phyloP scores from a whole-genome alignment of 208 protist genomes.

The Wallacemonas sp. region DNA sequence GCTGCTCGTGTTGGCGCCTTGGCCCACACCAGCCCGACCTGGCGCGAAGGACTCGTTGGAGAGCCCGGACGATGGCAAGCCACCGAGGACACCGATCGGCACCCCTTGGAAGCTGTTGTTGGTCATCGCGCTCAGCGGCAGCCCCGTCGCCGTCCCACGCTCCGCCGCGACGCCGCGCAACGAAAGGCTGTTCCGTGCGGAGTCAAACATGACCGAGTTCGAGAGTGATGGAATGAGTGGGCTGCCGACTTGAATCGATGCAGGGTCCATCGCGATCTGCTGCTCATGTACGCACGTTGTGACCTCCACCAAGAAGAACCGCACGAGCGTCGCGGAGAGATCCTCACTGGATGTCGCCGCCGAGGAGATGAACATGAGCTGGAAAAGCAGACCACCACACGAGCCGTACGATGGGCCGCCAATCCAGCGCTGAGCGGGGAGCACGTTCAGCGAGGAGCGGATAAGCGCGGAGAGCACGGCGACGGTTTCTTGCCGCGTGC shows the following conservation, averaged over 20 bases:
- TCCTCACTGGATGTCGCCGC: slow-evolving; percentile 43
- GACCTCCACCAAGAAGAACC: slow-evolving; percentile 70
- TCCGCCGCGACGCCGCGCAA: slow-evolving; percentile 2
- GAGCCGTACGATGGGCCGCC: slow-evolving; percentile 66
- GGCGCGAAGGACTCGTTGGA: background rate
- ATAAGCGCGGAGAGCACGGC: slow-evolving; percentile 58
- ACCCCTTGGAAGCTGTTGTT: slow-evolving; percentile 4
- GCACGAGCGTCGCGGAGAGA: slow-evolving; percentile 46
- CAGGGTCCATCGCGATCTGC: slow-evolving; percentile 11
- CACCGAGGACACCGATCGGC: background rate
- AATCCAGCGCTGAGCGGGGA: slow-evolving; percentile 49
- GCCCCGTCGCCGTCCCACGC: background rate
- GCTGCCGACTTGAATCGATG: slow-evolving; percentile 1
- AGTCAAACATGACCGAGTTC: slow-evolving; percentile 7
- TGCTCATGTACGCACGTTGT: slow-evolving; percentile 44
- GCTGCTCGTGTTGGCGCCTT: background rate
- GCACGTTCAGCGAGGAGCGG: slow-evolving; percentile 49
- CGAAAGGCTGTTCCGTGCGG: slow-evolving; percentile 5
- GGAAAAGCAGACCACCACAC: slow-evolving; percentile 80
- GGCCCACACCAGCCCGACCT: background rate
- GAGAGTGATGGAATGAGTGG: slow-evolving; percentile 12
- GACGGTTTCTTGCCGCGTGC: slow-evolving; percentile 43
- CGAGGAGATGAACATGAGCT: slow-evolving; percentile 67
- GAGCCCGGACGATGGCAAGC: background rate
- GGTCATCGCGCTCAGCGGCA: background rate